Percentiles rank a stretch among this genome's conserved stretches.
Evolutionary conservation across 2,329 filamentous ascomycete species (phyloP).

Genomic region (Cytospora schulzeri): DNA sequence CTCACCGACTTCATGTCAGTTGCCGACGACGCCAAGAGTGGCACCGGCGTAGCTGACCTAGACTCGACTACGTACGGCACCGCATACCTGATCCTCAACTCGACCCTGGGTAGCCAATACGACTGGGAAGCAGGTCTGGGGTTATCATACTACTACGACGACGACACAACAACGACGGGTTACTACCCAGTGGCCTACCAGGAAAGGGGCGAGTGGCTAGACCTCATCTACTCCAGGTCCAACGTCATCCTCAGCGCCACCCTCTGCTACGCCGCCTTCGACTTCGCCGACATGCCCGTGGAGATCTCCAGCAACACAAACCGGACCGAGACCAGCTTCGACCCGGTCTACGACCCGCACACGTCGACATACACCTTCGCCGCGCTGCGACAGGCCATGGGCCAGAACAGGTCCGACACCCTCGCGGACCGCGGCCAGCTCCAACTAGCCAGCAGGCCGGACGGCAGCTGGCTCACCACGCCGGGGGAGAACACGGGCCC

Average conservation of each 20-base stretch:
- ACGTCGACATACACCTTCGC: neutral
- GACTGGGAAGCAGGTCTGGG: too few relatives aligned
- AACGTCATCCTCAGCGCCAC: neutral
- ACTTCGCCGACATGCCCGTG: neutral
- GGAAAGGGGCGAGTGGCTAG: constrained; percentile 2
- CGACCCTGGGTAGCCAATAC: neutral
- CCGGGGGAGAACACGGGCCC: neutral
- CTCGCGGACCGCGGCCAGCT: neutral
- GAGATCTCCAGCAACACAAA: neutral
- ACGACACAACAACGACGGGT: too few relatives aligned
- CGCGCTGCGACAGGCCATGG: neutral
- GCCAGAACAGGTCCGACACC: neutral
- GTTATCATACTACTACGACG: too few relatives aligned
- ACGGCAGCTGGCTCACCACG: neutral
- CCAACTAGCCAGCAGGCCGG: neutral
- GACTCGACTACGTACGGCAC: neutral
- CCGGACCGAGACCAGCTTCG: neutral
- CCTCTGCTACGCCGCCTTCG: constrained; percentile 2
- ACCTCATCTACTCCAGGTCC: neutral
- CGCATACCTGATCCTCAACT: neutral
- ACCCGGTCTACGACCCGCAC: neutral
- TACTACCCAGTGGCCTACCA: neutral
- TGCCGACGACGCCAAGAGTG: too few relatives aligned
- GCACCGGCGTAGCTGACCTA: neutral
- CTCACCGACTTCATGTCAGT: too few relatives aligned